These are phyloP conservation scores for Schoenoplectus triqueter DNA, from an alignment of 202 grass and related monocot genomes.

Conservation along the genomic window DNA sequence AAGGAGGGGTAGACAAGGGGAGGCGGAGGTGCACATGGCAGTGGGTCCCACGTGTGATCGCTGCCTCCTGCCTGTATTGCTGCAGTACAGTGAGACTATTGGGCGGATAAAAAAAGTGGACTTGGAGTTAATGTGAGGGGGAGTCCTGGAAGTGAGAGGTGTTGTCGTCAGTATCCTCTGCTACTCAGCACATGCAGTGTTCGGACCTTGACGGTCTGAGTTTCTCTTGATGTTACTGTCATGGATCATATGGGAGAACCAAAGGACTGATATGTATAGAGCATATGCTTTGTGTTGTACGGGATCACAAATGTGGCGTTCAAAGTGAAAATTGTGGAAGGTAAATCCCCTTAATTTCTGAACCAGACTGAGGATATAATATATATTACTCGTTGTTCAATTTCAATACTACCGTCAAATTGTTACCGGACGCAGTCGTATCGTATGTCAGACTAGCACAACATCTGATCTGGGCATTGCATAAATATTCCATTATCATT, in stretches of 20 bases:
- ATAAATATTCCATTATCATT: neutral
- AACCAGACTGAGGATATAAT: neutral
- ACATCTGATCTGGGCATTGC: neutral
- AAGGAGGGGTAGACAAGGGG: constrained; percentile 19
- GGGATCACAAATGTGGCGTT: neutral
- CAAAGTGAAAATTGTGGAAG: neutral
- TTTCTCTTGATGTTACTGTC: neutral
- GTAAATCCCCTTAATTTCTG: constrained; percentile 2
- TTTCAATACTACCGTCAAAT: neutral
- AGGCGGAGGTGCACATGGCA: constrained; percentile 40
- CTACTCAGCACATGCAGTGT: neutral
- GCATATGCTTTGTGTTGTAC: neutral
- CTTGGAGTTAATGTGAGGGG: constrained; percentile 12
- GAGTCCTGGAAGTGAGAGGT: neutral
- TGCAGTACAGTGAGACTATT: constrained; percentile 37
- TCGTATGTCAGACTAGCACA: neutral
- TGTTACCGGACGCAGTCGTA: no score
- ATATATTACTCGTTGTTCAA: constrained; percentile 30
- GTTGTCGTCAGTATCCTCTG: neutral
- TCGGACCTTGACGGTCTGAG: neutral
- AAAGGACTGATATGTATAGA: neutral
- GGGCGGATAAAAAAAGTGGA: neutral
- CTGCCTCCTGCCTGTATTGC: constrained; percentile 25
- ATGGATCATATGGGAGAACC: neutral
- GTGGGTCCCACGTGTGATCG: constrained; percentile 26